Base-by-base conservation (phyloP, 2,329 filamentous ascomycete genomes). In the Microcera coccophila region DNA sequence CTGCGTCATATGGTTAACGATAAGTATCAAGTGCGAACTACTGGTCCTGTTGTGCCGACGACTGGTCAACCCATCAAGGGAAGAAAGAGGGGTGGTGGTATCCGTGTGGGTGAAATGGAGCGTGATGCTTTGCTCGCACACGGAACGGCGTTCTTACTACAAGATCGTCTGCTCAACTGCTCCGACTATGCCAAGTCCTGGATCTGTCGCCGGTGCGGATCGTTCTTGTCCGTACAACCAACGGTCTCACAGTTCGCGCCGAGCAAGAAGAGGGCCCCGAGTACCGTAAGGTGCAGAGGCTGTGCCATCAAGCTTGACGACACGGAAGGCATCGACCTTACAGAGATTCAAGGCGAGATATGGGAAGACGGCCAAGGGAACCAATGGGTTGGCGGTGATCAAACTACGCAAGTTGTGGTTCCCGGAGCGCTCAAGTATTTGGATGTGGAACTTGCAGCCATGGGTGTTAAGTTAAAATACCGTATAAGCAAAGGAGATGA, bases 1-100 rank as follows among this genome's bases (percentile, higher is more conserved):
- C 78, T 98, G 48, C 79, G 93, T 65, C 93, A 98, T 83, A 98
- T 98, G 93, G 93, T 98, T 43, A 97, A 96, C 78, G 93, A 98
- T 70, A 98, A 98, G 70, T 98, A 87, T 76, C 93, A 98, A 68
- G 93, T 97, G 42, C 84, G 93, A 67, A 97, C 93, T 3, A 97
- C 93, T 0, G 93, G 93, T 42, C 90, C 90, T 1, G 85, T 96
- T 33, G 93, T 93, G 42, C 81, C 85, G 18, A 81, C 93, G 14
- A 97, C 91, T 1, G 90, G 91, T 22, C 93, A 98, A 65, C 93
- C 93, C 31, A 93, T 98, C 75, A 96, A 97, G 74, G 93, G 93
- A 52, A 79, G 93, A 65, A 93, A 94, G 65, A 88, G 91, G 68
- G 93, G 91, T 62, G 93, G 93, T 71, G 93, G 93, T 83, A 96